Conservation (phyloP, 2,329 filamentous ascomycete species). For the Periglandula ipomoeae region DNA sequence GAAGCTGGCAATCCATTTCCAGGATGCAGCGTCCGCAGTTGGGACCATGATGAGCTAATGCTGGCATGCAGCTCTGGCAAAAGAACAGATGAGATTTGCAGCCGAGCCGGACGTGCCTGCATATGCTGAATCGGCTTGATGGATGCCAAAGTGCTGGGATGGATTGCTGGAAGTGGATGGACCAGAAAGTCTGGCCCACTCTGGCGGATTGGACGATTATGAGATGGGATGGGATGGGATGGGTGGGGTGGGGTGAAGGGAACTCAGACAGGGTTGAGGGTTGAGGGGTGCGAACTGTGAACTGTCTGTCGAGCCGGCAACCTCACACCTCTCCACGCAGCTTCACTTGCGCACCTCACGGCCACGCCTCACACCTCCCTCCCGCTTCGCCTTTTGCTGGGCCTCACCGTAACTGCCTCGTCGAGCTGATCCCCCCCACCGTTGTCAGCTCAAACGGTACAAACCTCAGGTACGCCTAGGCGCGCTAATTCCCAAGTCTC, state of each 20-base stretch:
- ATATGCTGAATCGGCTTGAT: constrained; percentile 1
- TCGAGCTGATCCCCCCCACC: neutral
- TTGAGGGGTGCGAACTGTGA: neutral
- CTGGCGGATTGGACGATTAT: neutral
- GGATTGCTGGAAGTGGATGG: constrained; percentile 2
- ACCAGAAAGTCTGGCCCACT: neutral
- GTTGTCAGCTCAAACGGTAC: neutral
- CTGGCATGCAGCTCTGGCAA: constrained; percentile 3
- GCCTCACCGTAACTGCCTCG: neutral
- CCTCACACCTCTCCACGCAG: neutral
- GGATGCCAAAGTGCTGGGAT: constrained; percentile 7
- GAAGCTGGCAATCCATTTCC: neutral
- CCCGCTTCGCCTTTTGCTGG: neutral
- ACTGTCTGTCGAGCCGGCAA: neutral
- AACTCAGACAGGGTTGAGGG: neutral
- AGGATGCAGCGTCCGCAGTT: neutral
- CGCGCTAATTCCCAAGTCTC: neutral
- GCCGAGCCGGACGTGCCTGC: constrained; percentile 5
- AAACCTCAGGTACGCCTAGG: neutral
- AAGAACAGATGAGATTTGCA: constrained; percentile 2
- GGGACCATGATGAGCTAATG: neutral
- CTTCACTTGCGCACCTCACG: neutral
- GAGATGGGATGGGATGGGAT: neutral
- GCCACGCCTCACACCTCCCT: neutral
- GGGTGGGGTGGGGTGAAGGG: neutral